phyloP scores from a whole-genome alignment of 1,139 yeast genomes.

The Debaryomyces udenii region DNA sequence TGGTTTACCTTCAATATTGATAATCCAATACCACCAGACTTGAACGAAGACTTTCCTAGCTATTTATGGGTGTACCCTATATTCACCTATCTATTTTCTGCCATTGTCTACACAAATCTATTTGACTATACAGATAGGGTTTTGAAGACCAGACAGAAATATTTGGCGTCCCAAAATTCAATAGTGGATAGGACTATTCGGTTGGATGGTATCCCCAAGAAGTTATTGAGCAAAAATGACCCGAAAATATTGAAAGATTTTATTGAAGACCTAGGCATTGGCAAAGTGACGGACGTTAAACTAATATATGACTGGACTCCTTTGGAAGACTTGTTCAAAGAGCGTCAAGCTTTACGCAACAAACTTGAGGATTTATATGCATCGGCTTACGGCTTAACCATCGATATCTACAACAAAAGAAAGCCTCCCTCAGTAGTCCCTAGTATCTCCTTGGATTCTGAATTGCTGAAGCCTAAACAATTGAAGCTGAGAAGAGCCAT shows the following conservation, averaged over 20 bases:
- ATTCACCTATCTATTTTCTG: constrained; percentile 84
- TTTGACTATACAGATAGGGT: constrained; percentile 71
- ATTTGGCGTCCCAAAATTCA: constrained; percentile 85
- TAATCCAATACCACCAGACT: constrained; percentile 21
- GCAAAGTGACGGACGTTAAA: constrained; percentile 57
- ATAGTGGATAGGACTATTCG: constrained; percentile 91
- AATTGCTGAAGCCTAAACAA: constrained; percentile 1
- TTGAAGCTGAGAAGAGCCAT: constrained; percentile 17
- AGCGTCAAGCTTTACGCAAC: constrained; percentile 36
- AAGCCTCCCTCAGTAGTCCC: constrained; percentile 33
- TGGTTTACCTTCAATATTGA: constrained; percentile 1
- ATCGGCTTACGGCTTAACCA: constrained; percentile 44
- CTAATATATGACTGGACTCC: constrained; percentile 59
- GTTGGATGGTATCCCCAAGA: constrained; percentile 76
- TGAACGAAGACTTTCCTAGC: constrained; percentile 31
- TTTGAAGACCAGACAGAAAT: constrained; percentile 75
- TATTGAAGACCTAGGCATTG: constrained; percentile 64
- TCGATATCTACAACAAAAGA: constrained; percentile 40
- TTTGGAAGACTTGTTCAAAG: constrained; percentile 43
- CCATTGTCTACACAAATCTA: constrained; percentile 62
- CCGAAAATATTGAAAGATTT: constrained; percentile 49
- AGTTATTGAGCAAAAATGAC: constrained; percentile 42
- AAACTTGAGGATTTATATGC: constrained; percentile 52
- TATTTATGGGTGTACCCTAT: constrained; percentile 79
- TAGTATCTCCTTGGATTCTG: constrained; percentile 4